Base-by-base conservation (phyloP, 2,329 filamentous ascomycete species). In the Teratosphaeria pseudoeucalypti region DNA sequence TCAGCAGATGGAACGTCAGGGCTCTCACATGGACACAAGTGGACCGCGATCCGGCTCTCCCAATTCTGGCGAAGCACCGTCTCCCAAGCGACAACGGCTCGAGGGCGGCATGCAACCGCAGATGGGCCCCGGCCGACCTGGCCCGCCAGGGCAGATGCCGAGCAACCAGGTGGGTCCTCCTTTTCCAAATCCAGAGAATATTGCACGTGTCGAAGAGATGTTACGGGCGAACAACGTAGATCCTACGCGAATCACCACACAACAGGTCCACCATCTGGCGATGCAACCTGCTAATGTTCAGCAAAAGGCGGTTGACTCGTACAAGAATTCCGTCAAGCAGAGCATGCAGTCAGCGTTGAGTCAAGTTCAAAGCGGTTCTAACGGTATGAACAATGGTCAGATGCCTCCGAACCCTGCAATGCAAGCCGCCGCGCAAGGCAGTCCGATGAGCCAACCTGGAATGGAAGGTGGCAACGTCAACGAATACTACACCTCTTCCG, bases 291-390 rank as follows among this genome's bases (percentile, higher is more conserved):
- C 73, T 75, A 79, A 77, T 74, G 81, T 85, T 64, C 89, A 92
- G 79, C 82, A 86, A 71, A 95, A 95, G 79, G 87, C 87, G 70
- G 88, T 96, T 74, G 86, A 90, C 75, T 86, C 89, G 74, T 96
- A 96, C 81, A 85, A 89, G 73, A 85, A 90, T 76, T 89, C 86
- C 75, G 82, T 96, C 72, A 85, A 88, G 76, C 85, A 91, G 75
- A 88, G 92, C 75, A 88, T 92, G 73, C 87, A 87, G 75, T 77
- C 87, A 89, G 80, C 80, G 75, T 87, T 94, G 82, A 87, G 87
- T 73, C 87, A 86, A 34, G 47, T 57, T 47, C 62, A 62, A 47
- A 62, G 63, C 63, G 62, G 67, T 62, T 71, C 71, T 79, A 84
- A 85, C 74, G 52, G 34, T 37, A 87, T 92, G 82, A 85, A 85